phyloP scores from a whole-genome alignment of 805 yeast species.

The Ogataea paradorogensis region DNA sequence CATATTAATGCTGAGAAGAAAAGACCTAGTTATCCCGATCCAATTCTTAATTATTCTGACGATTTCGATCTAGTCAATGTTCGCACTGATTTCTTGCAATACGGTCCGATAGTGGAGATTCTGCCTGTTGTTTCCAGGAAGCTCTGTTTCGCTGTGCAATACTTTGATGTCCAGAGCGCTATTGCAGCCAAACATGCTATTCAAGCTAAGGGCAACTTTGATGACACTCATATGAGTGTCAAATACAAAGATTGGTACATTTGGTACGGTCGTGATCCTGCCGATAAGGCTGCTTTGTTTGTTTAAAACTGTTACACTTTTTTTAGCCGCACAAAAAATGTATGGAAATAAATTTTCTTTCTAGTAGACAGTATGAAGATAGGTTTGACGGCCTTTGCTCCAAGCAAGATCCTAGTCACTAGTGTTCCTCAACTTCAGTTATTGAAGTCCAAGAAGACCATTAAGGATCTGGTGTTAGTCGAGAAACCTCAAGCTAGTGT shows the following conservation, averaged over 20 bases:
- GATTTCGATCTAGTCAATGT: slow-evolving; percentile 46
- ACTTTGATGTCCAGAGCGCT: slow-evolving; percentile 56
- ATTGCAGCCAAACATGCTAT: slow-evolving; percentile 53
- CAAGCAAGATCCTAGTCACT: neutral
- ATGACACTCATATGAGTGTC: slow-evolving; percentile 27
- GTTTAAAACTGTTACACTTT: slow-evolving; percentile 10
- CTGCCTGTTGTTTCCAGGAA: slow-evolving; percentile 66
- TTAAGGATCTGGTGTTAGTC: neutral
- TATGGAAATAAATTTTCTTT: neutral
- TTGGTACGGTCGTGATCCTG: slow-evolving; percentile 65
- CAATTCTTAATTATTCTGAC: slow-evolving; percentile 40
- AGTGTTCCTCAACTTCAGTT: slow-evolving; percentile 22
- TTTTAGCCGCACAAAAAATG: slow-evolving; percentile 7
- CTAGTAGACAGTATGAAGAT: neutral
- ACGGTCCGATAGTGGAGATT: slow-evolving; percentile 61
- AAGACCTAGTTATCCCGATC: slow-evolving; percentile 39
- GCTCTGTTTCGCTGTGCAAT: slow-evolving; percentile 59
- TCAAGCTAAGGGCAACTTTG: slow-evolving; percentile 26
- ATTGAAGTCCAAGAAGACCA: slow-evolving; percentile 6
- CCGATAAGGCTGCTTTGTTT: slow-evolving; percentile 44
- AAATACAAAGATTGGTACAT: slow-evolving; percentile 61
- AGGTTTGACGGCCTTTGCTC: neutral
- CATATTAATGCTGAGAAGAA: slow-evolving; percentile 17
- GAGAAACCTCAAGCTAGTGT: slow-evolving; percentile 9
- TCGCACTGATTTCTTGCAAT: slow-evolving; percentile 47